phyloP scores from a whole-genome alignment of 345 rosid species.

The Erodium maritimum region DNA sequence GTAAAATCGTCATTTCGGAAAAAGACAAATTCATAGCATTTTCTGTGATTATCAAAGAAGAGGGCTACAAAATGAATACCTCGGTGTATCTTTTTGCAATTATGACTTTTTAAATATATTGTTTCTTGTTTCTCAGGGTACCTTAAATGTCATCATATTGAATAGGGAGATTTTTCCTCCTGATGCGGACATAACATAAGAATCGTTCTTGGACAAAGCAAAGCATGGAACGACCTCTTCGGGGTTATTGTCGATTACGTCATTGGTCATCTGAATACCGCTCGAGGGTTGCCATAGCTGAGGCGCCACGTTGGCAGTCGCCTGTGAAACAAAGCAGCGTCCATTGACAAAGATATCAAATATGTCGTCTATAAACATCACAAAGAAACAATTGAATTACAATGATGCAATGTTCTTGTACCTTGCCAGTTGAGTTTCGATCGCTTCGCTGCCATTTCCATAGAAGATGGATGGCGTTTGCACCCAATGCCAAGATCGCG shows the following conservation, averaged over 20 bases:
- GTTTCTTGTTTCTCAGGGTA: neutral
- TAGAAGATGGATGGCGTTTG: conserved; percentile 83
- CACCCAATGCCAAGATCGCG: conserved; percentile 88
- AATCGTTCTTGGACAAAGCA: conserved; percentile 62
- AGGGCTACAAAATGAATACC: no score
- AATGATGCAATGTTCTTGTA: neutral
- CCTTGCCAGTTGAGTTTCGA: conserved; percentile 82
- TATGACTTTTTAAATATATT: no score
- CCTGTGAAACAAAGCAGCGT: conserved; percentile 22
- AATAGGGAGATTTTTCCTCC: conserved; percentile 64
- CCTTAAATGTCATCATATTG: conserved; percentile 72
- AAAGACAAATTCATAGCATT: no score
- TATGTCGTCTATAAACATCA: neutral
- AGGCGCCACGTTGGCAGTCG: conserved; percentile 50
- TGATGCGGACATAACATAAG: conserved; percentile 70
- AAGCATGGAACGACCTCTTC: conserved; percentile 79
- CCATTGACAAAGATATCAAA: neutral
- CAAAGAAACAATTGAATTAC: neutral
- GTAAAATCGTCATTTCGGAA: no score
- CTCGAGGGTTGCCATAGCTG: conserved; percentile 67
- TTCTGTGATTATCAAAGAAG: no score
- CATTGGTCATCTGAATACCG: conserved; percentile 66
- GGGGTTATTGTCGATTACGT: conserved; percentile 40
- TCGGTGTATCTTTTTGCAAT: no score
- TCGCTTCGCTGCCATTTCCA: conserved; percentile 99